Evolutionary conservation across 148 eudicot genomes (phyloP), one percentile per base, ranked within the genome.

Genomic region (Hydrangea macrophylla): DNA sequence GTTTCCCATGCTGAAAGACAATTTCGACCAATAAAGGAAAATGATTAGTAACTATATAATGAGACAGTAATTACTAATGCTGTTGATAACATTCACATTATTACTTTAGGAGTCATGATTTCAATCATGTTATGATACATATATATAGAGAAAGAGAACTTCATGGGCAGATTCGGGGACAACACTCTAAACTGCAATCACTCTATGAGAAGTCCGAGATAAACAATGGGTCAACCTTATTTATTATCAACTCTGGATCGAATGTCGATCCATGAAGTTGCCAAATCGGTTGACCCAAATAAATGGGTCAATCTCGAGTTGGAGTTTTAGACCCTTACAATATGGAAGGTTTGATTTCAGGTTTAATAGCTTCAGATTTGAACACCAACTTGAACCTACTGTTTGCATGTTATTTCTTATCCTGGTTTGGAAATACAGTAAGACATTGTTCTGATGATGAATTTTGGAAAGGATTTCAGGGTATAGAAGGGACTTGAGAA

Each of bases 1-100:
- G 58, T 69, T 85, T 87, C 59, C 99, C 93, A 74, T 77, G 77
- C 99, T 95, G 91, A 73, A 56, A 78, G 35, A 75, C 31, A 72
- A 63, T n/a, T 60, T 27, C 9, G 58, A 62, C 35, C 31, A 50
- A 7, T 25, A 17, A 57, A 1, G n/a, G 62, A 28, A 50, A 23
- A 57, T 26, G 22, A 56, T 24, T 56, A 67, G 62, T 28, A 53
- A 45, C 15, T 59, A n/a, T n/a, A n/a, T n/a, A n/a, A n/a, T n/a
- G n/a, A 28, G 33, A 68, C 27, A 25, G 67, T 26, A 58, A 24
- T 22, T 8, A 69, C 40, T 37, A 32, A 25, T 17, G 61, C 1
- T 45, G 44, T 7, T 61, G 40, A 26, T 25, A 48, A 27, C 32
- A 58, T 25, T 51, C 26, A 18, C 12, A 33, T 57, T 64, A 37